These are phyloP conservation scores for Phtheirospermum japonicum DNA, from an alignment of 257 asterid genomes.

Conservation along the genomic window DNA sequence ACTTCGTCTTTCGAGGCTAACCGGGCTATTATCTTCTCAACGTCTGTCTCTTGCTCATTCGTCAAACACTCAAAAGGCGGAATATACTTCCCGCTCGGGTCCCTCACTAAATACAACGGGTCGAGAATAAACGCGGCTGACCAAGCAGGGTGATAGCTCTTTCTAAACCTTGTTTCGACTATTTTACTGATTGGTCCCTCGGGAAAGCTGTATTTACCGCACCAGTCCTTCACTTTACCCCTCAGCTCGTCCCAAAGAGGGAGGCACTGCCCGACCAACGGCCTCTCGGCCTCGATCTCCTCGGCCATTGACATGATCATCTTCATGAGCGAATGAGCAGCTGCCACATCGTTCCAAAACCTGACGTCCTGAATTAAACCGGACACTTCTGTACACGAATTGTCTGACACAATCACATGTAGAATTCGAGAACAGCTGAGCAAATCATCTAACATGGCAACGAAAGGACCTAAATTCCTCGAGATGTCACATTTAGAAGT, in stretches of 20 bases:
- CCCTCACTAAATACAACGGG: slow-evolving; percentile 62
- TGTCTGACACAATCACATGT: too few species aligned
- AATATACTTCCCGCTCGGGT: slow-evolving; percentile 72
- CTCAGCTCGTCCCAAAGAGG: slow-evolving; percentile 82
- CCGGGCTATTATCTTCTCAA: slow-evolving; percentile 60
- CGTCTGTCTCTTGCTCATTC: slow-evolving; percentile 74
- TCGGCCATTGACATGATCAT: slow-evolving; percentile 59
- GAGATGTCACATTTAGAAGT: too few species aligned
- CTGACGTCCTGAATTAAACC: too few species aligned
- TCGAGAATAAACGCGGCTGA: slow-evolving; percentile 86
- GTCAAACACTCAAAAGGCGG: slow-evolving; percentile 84
- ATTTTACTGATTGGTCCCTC: slow-evolving; percentile 59
- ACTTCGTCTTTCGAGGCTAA: slow-evolving; percentile 72
- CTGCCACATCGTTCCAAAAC: slow-evolving; percentile 71
- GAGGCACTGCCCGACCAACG: slow-evolving; percentile 73
- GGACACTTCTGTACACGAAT: too few species aligned
- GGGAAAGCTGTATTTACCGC: slow-evolving; percentile 47
- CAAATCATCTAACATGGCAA: too few species aligned
- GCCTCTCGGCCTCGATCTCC: slow-evolving; percentile 72
- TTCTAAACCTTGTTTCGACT: slow-evolving; percentile 51
- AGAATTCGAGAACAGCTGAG: too few species aligned
- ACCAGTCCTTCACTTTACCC: slow-evolving; percentile 63
- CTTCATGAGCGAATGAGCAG: slow-evolving; percentile 63
- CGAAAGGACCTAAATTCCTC: too few species aligned
- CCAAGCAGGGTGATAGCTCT: slow-evolving; percentile 84